phyloP scores from a whole-genome alignment of 2,329 filamentous ascomycete species.

The Xylariales sp. region DNA sequence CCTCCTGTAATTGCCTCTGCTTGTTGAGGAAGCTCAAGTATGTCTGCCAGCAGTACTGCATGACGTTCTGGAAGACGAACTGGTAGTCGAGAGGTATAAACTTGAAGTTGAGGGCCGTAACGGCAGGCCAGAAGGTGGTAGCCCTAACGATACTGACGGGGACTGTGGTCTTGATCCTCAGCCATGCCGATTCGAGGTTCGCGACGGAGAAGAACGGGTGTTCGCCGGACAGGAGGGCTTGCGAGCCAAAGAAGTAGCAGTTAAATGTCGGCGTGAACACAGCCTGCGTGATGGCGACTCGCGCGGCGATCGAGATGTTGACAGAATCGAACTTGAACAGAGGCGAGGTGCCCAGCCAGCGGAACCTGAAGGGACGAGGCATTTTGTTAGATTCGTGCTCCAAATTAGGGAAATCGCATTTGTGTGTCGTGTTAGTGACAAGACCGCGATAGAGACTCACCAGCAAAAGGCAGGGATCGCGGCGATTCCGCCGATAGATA shows the following conservation, averaged over 20 bases:
- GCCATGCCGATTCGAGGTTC: conserved; percentile 57
- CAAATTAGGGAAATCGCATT: too few species aligned
- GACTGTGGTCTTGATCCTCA: conserved; percentile 70
- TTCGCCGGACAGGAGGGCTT: conserved; percentile 70
- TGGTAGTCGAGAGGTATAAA: conserved; percentile 76
- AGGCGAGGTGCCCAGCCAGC: conserved; percentile 42
- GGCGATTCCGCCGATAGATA: conserved; percentile 68
- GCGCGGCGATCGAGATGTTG: conserved; percentile 64
- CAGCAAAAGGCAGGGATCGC: conserved; percentile 80
- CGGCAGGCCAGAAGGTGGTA: conserved; percentile 82
- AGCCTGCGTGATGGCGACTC: conserved; percentile 76
- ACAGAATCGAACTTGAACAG: conserved; percentile 82
- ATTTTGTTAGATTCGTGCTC: conserved; percentile 2
- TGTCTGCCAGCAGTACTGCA: conserved; percentile 89
- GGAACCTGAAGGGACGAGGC: not conserved
- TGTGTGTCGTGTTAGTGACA: too few species aligned
- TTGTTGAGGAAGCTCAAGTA: conserved; percentile 81
- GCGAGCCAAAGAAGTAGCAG: conserved; percentile 76
- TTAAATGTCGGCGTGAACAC: conserved; percentile 82
- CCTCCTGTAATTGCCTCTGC: conserved; percentile 59
- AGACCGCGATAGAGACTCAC: conserved; percentile 41
- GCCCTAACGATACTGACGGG: conserved; percentile 74
- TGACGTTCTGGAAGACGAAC: conserved; percentile 71
- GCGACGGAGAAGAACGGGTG: too few species aligned
- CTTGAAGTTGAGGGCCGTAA: conserved; percentile 84